Conservation (phyloP, 495 filamentous ascomycete species). For the Tuber borchii region DNA sequence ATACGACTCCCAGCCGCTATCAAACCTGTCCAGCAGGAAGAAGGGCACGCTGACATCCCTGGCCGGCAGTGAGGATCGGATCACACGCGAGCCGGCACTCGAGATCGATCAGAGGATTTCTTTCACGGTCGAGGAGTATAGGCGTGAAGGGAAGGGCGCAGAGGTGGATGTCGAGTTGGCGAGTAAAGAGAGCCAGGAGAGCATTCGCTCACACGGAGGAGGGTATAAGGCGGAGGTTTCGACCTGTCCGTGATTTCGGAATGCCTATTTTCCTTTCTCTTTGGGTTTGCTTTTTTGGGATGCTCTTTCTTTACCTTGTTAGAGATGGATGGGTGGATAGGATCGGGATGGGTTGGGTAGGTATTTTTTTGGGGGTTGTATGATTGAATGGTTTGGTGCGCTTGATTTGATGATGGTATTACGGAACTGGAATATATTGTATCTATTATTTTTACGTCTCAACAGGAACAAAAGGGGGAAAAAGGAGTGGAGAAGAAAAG, state of each 20-base stretch:
- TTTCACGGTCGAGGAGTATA: conserved; percentile 20
- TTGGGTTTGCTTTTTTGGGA: neutral
- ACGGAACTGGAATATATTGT: conserved; percentile 9
- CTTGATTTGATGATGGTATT: conserved; percentile 3
- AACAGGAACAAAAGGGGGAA: neutral
- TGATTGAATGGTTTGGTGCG: conserved; percentile 3
- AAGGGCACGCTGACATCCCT: conserved; percentile 14
- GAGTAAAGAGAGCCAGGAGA: conserved; percentile 1
- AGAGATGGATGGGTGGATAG: neutral
- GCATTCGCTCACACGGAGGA: neutral
- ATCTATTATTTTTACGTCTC: neutral
- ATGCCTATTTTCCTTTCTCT: neutral
- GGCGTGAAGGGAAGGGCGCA: neutral
- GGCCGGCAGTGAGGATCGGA: conserved; percentile 26
- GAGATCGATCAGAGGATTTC: conserved; percentile 33
- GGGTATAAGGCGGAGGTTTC: conserved; percentile 6
- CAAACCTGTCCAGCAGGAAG: conserved; percentile 12
- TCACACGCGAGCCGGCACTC: conserved; percentile 13
- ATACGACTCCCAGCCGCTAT: conserved; percentile 20
- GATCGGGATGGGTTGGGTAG: neutral
- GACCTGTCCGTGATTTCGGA: neutral
- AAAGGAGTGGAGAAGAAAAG: neutral
- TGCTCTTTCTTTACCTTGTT: neutral
- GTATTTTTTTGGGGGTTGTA: conserved; percentile 1
- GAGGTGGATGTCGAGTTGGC: neutral